A percentile compares a stretch with the other conserved stretches of the same genome.
Evolutionary conservation across 352 stramenopile genomes (phyloP).

Genomic region (Phytophthora aleatoria): DNA sequence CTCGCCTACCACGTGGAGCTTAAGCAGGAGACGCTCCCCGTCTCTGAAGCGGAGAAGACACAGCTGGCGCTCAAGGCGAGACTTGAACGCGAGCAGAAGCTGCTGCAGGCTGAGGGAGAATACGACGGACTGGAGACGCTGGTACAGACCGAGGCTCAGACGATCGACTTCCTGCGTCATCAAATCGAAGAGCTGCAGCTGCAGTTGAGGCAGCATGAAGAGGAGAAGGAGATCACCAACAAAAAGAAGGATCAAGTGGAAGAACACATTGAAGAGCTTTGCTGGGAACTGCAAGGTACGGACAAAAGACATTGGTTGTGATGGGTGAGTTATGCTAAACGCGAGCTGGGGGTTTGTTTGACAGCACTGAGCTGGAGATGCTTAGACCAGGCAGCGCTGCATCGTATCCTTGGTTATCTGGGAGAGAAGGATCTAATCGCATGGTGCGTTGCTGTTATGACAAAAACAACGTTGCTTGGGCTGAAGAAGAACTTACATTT

Average conservation of each 20-base stretch:
- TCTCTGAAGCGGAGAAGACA: constrained; percentile 44
- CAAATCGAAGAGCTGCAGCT: constrained; percentile 65
- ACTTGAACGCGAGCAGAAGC: constrained; percentile 48
- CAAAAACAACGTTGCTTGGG: too few species aligned
- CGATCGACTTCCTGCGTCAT: constrained; percentile 52
- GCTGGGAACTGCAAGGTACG: constrained; percentile 73
- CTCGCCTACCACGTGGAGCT: constrained; percentile 77
- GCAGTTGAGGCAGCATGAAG: constrained; percentile 43
- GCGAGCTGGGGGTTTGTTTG: background rate
- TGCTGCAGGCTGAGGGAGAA: constrained; percentile 42
- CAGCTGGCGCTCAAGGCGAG: constrained; percentile 53
- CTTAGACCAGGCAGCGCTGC: constrained; percentile 38
- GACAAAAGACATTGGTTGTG: background rate
- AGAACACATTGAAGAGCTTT: constrained; percentile 60
- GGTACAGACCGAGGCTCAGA: constrained; percentile 49
- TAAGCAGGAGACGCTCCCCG: constrained; percentile 54
- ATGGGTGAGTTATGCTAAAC: background rate
- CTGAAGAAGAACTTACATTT: background rate
- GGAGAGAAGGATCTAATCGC: constrained; percentile 35
- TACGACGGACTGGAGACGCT: constrained; percentile 48
- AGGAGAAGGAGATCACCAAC: constrained; percentile 35
- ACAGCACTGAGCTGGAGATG: constrained; percentile 58
- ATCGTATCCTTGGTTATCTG: constrained; percentile 38
- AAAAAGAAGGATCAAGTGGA: constrained; percentile 48
- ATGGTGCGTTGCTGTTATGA: constrained; percentile 37